These are phyloP conservation scores for Martensiomyces pterosporus DNA, from an alignment of 192 early-diverging fungal species.

Conservation along the genomic window DNA sequence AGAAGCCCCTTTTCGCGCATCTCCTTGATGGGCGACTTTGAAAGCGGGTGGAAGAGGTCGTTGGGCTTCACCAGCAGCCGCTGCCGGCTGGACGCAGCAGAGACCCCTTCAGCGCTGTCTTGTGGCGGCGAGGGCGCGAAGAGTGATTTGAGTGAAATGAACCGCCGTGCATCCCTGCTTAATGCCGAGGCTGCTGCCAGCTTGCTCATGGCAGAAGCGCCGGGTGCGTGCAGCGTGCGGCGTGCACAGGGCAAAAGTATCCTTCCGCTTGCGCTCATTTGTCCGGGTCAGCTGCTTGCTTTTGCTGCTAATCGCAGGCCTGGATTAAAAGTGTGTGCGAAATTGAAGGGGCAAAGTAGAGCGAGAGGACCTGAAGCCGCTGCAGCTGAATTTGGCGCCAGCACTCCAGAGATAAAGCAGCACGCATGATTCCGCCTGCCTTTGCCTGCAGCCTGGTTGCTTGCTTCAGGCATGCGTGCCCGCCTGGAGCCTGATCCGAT, in stretches of 20 bases:
- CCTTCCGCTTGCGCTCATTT: conserved; percentile 1
- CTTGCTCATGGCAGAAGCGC: no score
- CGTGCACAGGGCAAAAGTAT: conserved; percentile 2
- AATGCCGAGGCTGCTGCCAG: neutral
- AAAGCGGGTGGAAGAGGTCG: conserved; percentile 67
- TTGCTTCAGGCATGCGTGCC: no score
- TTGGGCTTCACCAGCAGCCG: conserved; percentile 34
- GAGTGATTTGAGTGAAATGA: conserved; percentile 46
- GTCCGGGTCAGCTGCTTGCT: no score
- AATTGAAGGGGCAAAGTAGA: no score
- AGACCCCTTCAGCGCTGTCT: conserved; percentile 1
- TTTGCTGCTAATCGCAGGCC: no score
- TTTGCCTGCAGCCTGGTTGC: no score
- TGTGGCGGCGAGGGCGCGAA: conserved; percentile 38
- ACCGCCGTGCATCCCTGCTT: neutral
- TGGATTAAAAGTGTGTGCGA: no score
- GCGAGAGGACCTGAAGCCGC: no score
- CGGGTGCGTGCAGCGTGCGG: neutral
- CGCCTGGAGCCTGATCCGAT: no score
- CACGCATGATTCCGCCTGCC: no score
- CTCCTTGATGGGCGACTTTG: conserved; percentile 63
- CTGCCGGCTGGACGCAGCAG: conserved; percentile 6
- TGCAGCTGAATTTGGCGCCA: no score
- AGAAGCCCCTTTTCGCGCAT: conserved; percentile 60
- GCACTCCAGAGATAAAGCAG: no score